A percentile compares a stretch with the other conserved stretches of the same genome.
Evolutionary conservation across 2,329 filamentous ascomycete species (phyloP).

Genomic region (Cordyceps sp.): DNA sequence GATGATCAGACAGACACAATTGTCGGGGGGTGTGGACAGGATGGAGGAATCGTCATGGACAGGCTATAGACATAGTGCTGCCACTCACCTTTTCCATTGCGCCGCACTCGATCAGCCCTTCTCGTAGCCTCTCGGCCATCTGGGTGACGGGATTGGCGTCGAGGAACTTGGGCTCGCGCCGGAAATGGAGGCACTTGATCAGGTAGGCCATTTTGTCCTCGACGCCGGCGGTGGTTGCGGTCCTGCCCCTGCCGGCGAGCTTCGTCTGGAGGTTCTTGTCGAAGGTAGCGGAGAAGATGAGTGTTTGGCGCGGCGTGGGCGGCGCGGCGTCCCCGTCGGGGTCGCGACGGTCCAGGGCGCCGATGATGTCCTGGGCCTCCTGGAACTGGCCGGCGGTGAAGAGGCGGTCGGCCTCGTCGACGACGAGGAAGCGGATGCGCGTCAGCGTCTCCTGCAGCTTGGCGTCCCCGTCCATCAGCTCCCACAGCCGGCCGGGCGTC

Average conservation of each 20-base stretch:
- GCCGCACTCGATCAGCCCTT: conserved; percentile 81
- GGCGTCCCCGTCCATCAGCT: conserved; percentile 65
- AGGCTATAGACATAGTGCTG: too few species aligned
- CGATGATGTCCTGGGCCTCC: conserved; percentile 77
- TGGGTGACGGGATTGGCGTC: conserved; percentile 81
- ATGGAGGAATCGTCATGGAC: too few species aligned
- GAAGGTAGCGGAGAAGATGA: conserved; percentile 95
- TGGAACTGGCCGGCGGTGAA: conserved; percentile 91
- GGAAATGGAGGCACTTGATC: conserved; percentile 76
- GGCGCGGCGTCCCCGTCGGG: conserved; percentile 35
- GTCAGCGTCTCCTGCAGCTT: conserved; percentile 55
- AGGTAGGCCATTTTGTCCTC: conserved; percentile 86
- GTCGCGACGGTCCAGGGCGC: conserved; percentile 57
- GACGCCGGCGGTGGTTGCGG: conserved; percentile 33
- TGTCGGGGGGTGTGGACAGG: too few species aligned
- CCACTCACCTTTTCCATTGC: conserved; percentile 82
- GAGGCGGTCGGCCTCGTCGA: conserved; percentile 88
- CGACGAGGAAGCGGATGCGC: conserved; percentile 63
- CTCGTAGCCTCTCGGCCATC: conserved; percentile 73
- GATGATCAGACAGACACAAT: too few species aligned
- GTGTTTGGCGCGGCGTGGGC: conserved; percentile 51
- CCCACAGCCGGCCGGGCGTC: conserved; percentile 87
- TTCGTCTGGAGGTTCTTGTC: conserved; percentile 85
- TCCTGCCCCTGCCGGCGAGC: conserved; percentile 57
- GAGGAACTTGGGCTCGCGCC: conserved; percentile 73